These are phyloP conservation scores for Botryotinia globosa DNA, from an alignment of 2,329 filamentous ascomycete species.

Conservation along the genomic window DNA sequence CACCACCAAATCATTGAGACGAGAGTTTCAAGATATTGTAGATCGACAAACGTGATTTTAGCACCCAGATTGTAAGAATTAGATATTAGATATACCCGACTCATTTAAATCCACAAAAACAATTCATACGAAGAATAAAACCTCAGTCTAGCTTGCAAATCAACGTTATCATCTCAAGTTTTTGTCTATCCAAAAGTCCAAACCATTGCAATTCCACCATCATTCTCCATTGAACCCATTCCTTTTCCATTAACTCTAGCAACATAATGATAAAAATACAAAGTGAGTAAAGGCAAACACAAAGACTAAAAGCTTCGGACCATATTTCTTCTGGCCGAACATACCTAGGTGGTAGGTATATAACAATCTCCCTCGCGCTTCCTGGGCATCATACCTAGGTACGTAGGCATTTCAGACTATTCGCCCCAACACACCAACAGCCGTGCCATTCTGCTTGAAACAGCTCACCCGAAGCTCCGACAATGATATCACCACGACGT, in stretches of 20 bases:
- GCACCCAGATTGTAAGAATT: not conserved
- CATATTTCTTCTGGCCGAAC: not conserved
- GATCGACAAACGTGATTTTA: not conserved
- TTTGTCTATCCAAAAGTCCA: conserved; percentile 19
- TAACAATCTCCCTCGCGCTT: not conserved
- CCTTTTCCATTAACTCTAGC: conserved; percentile 15
- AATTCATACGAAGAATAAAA: not conserved
- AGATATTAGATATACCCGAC: not conserved
- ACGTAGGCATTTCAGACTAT: not conserved
- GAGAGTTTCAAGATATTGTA: not conserved
- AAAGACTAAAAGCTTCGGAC: not conserved
- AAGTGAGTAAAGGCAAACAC: not conserved
- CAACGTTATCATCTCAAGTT: not conserved
- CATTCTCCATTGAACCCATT: not conserved
- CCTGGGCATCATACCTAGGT: not conserved
- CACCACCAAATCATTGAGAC: not conserved
- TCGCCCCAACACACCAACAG: not conserved
- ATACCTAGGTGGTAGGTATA: not conserved
- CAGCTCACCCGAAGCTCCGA: not conserved
- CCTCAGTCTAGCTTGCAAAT: not conserved
- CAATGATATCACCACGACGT: not conserved
- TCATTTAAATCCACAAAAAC: not conserved
- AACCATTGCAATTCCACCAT: conserved; percentile 12
- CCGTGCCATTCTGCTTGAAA: not conserved
- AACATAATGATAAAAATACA: conserved; percentile 15